Evolutionary conservation across 768 basidiomycete species (phyloP).

Genomic region (Collybia mongolica): DNA sequence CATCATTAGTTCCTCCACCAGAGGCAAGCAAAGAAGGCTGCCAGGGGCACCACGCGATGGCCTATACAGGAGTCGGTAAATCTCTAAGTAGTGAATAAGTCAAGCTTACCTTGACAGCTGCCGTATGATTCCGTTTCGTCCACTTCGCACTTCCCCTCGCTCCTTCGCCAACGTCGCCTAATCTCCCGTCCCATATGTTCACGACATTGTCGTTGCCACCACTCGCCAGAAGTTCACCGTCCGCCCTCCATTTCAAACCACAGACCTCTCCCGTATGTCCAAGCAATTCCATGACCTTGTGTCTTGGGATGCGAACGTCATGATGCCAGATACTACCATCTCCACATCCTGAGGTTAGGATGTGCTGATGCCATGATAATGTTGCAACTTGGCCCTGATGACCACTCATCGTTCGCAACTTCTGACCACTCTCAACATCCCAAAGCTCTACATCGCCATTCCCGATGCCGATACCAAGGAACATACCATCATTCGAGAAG

Average conservation of each 20-base stretch:
- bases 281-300: conserved; percentile 87
- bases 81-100: background rate
- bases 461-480: conserved; percentile 79
- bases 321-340: conserved; percentile 98
- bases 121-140: conserved; percentile 90
- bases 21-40: conserved; percentile 87
- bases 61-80: conserved; percentile 42
- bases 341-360: conserved; percentile 84
- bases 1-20: conserved; percentile 94
- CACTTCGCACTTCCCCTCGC: conserved; percentile 72
- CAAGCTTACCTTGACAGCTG: conserved; percentile 69
- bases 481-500: conserved; percentile 78
- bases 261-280: conserved; percentile 95
- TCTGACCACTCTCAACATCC: conserved; percentile 79
- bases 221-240: conserved; percentile 88
- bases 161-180: conserved; percentile 53
- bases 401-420: conserved; percentile 88
- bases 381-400: conserved; percentile 83
- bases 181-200: conserved; percentile 93
- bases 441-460: conserved; percentile 92
- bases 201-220: conserved; percentile 99
- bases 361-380: conserved; percentile 84
- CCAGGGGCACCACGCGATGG: conserved; percentile 98
- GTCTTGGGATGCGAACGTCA: conserved; percentile 84
- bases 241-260: conserved; percentile 84